A percentile compares a stretch with the other conserved stretches of the same genome.
Conservation (phyloP, 106 monocot species). For the Dactylorhiza incarnata region DNA sequence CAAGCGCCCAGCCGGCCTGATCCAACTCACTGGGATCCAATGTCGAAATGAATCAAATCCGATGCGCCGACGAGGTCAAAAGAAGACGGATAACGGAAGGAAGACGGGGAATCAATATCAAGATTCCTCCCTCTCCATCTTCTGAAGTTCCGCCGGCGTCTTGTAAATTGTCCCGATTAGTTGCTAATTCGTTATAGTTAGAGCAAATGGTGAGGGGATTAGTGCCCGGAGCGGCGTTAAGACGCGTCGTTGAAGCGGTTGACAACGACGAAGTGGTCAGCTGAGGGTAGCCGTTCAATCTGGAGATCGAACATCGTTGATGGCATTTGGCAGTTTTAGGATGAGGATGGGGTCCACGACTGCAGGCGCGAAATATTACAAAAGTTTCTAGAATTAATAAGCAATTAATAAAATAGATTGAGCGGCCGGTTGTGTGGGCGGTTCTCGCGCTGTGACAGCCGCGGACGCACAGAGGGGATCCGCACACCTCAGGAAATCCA, state of each 20-base stretch:
- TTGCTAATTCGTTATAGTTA: neutral
- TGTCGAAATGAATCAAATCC: neutral
- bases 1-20: neutral
- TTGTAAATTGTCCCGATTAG: neutral
- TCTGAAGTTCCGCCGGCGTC: neutral
- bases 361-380: neutral
- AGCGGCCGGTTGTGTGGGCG: too few species aligned
- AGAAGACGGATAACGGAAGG: neutral
- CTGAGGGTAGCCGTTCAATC: neutral
- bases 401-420: too few species aligned
- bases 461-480: too few species aligned
- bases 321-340: neutral
- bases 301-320: neutral
- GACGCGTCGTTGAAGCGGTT: neutral
- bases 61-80: neutral
- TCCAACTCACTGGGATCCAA: slow-evolving; percentile 1
- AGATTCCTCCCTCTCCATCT: neutral
- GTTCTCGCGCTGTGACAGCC: too few species aligned
- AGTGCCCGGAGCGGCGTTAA: neutral
- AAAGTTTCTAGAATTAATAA: too few species aligned
- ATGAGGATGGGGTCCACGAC: neutral
- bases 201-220: neutral
- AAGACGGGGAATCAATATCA: neutral
- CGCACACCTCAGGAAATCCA: too few species aligned
- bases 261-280: neutral